Base-by-base conservation (phyloP, 495 filamentous ascomycete species). In the Trichoderma orchidacearum region DNA sequence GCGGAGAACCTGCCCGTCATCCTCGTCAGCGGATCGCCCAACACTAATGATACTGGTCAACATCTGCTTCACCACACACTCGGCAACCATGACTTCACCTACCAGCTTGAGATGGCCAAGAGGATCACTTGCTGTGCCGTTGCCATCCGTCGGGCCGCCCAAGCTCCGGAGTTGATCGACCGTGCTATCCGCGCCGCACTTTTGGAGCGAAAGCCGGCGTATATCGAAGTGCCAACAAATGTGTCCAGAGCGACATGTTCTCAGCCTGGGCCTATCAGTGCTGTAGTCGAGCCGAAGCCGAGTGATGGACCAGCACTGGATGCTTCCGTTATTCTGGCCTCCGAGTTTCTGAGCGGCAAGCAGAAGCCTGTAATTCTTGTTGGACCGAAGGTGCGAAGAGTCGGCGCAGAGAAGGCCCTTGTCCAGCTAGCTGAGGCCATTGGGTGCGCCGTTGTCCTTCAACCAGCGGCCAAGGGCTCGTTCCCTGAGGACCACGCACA, bases 1-100 rank as follows among this genome's bases (percentile, higher is more conserved):
- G 77, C 83, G 7, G 87, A 92, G 68, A 79, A 79, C 60, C 83
- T 87, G 0, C 84, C 86, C 0, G 73, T 92, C 15, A 77, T 90
- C 31, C 87, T 91, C 61, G 85, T 92, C 56, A 85, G 90, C 28
- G 87, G 87, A 3, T 70, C 72, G 15, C 84, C 83, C 3, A 74
- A 75, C 21, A 84, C 75, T 30, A 63, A 71, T 41, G 74, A 78
- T 13, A 76, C 82, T 58, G 68, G 68, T 58, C 64, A 77, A 56
- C 70, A 80, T 60, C 71, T 92, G n/a, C 75, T 96, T 7, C 90
- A 96, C 65, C 90, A 96, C 65, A 93, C 89, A 1, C 80, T 96
- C 15, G 90, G 89, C 27, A 88, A 90, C 61, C 85, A 86, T 23
- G 84, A 91, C 64, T 90, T 85, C 66, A 81, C 83, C 51, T 86